These are phyloP conservation scores for Chaetomium sp. DNA, from an alignment of 2,329 filamentous ascomycete species.

Conservation along the genomic window DNA sequence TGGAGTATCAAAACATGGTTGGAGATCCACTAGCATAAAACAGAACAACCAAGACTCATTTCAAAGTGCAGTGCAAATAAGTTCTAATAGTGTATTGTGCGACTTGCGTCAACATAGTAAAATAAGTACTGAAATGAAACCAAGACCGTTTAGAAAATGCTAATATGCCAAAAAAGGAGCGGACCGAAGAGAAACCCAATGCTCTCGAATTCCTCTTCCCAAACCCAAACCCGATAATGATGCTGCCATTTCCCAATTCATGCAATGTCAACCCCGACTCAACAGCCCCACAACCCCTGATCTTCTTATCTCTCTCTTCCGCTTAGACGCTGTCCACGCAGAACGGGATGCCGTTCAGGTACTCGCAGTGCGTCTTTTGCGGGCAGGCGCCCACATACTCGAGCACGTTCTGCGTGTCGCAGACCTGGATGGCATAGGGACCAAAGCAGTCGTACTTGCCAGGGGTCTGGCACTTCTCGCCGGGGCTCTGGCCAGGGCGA, in stretches of 20 bases:
- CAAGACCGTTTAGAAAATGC: background rate
- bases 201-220: background rate
- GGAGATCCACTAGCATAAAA: too few species aligned
- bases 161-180: background rate
- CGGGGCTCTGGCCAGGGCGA: slow-evolving; percentile 15
- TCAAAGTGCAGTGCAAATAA: background rate
- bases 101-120: background rate
- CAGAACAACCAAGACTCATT: too few species aligned
- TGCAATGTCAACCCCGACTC: too few species aligned
- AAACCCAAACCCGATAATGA: background rate
- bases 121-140: background rate
- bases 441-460: slow-evolving; percentile 24
- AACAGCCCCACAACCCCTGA: too few species aligned
- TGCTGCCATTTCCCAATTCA: too few species aligned
- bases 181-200: slow-evolving; percentile 3
- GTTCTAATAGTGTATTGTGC: background rate
- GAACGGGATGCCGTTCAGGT: slow-evolving; percentile 22
- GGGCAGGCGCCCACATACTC: slow-evolving; percentile 23
- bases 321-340: slow-evolving; percentile 17
- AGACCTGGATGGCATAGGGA: slow-evolving; percentile 24
- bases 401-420: slow-evolving; percentile 17
- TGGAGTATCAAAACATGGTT: too few species aligned
- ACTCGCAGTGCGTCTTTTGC: slow-evolving; percentile 20
- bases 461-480: slow-evolving; percentile 17
- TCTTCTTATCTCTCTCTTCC: too few species aligned